Conservation (phyloP, 169 alveolate genomes). For the Cryptosporidium bovis region DNA sequence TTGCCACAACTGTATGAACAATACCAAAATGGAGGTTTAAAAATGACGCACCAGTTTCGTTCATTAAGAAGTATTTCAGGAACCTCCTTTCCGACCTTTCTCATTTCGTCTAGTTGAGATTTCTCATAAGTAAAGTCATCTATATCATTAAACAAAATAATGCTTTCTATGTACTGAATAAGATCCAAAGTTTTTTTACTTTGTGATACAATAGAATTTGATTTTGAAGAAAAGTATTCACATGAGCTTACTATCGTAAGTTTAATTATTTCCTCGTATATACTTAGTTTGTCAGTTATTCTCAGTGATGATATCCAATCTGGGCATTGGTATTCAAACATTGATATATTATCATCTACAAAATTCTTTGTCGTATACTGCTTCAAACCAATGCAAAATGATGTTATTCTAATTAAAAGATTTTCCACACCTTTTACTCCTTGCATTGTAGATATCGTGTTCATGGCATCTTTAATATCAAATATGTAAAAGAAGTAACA, state of each 20-base stretch:
- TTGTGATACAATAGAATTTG: constrained; percentile 15
- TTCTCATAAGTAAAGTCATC: constrained; percentile 24
- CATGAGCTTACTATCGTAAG: constrained; percentile 9
- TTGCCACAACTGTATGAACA: not conserved
- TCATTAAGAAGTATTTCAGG: constrained; percentile 14
- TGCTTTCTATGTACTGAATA: constrained; percentile 21
- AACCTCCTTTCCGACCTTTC: constrained; percentile 43
- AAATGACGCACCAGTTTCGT: not conserved
- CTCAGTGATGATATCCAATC: constrained; percentile 42
- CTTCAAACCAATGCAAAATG: constrained; percentile 41
- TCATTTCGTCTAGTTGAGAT: constrained; percentile 19
- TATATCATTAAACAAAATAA: constrained; percentile 23
- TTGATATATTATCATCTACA: not conserved
- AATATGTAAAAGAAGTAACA: constrained; percentile 12
- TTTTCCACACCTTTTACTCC: constrained; percentile 45
- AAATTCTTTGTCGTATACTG: constrained; percentile 44
- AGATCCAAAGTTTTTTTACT: constrained; percentile 37
- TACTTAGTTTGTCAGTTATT: constrained; percentile 22
- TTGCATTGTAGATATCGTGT: constrained; percentile 1
- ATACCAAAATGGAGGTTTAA: constrained; percentile 61
- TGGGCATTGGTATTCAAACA: not conserved
- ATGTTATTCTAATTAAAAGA: constrained; percentile 28
- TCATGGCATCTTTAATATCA: constrained; percentile 27
- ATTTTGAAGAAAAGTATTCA: constrained; percentile 24
- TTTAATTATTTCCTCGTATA: constrained; percentile 18